Evolutionary conservation across 805 yeast genomes (phyloP).

Genomic region (Candida parachauliodes): DNA sequence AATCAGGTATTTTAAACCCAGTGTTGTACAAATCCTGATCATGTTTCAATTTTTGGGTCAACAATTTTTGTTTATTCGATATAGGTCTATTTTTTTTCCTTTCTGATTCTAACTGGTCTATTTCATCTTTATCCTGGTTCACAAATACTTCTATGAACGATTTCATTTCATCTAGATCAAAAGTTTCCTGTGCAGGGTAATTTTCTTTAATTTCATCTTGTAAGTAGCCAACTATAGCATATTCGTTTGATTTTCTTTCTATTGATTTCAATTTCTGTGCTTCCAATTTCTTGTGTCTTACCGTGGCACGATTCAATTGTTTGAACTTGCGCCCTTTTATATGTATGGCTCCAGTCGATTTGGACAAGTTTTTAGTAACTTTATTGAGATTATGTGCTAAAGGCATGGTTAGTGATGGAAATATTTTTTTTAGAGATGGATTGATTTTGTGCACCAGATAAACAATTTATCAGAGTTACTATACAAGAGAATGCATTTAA

Average conservation of each 20-base stretch:
- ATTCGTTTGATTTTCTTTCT: conserved; percentile 58
- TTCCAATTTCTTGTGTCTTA: conserved; percentile 71
- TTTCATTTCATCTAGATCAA: conserved; percentile 56
- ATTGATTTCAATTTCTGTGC: conserved; percentile 54
- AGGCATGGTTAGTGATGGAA: conserved; percentile 47
- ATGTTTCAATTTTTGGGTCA: conserved; percentile 58
- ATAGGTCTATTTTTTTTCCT: conserved; percentile 91
- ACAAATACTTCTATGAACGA: conserved; percentile 59
- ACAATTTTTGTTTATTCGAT: conserved; percentile 59
- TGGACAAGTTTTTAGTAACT: conserved; percentile 56
- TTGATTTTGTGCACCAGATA: conserved; percentile 2
- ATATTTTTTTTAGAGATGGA: conserved; percentile 2
- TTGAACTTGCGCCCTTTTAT: conserved; percentile 88
- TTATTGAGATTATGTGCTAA: conserved; percentile 63
- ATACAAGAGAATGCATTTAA: too few relatives aligned
- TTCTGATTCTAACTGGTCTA: conserved; percentile 53
- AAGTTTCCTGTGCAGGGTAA: conserved; percentile 24
- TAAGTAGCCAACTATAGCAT: conserved; percentile 54
- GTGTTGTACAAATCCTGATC: conserved; percentile 62
- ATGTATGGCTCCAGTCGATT: conserved; percentile 60
- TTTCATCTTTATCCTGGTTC: conserved; percentile 70
- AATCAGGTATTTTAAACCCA: conserved; percentile 73
- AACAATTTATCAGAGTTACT: too few relatives aligned
- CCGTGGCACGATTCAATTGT: conserved; percentile 79
- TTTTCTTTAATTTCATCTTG: conserved; percentile 29